A percentile compares a stretch with the other conserved stretches of the same genome.
These are phyloP conservation scores for Cantharellus anzutake DNA, from an alignment of 768 basidiomycete genomes.

Conservation along the genomic window DNA sequence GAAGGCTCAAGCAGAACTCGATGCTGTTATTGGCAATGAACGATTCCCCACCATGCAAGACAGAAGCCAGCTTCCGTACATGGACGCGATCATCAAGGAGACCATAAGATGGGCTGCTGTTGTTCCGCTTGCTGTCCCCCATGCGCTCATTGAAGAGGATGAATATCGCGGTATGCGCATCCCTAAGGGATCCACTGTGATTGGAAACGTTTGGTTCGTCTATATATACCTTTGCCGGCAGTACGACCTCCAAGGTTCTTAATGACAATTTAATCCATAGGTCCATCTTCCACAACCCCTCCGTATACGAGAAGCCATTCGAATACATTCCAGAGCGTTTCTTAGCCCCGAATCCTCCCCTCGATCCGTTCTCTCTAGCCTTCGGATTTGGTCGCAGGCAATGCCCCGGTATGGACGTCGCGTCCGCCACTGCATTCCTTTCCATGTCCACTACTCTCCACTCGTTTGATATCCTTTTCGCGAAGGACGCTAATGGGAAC, in stretches of 20 bases:
- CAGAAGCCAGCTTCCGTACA: conserved; percentile 17
- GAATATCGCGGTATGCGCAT: background rate
- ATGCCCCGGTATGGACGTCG: background rate
- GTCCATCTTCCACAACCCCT: background rate
- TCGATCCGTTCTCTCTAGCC: background rate
- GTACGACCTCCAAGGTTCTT: background rate
- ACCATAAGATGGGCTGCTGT: conserved; percentile 17
- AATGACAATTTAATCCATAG: background rate
- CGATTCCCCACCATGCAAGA: conserved; percentile 10
- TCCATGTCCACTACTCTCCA: background rate
- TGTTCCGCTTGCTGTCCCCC: conserved; percentile 24
- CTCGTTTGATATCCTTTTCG: background rate
- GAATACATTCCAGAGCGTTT: background rate
- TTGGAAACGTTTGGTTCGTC: background rate
- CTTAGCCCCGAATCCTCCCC: background rate
- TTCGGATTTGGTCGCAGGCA: background rate
- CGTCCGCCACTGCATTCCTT: background rate
- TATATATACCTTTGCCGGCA: background rate
- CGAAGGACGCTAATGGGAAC: background rate
- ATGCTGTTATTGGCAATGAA: conserved; percentile 10
- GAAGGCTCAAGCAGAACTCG: conserved; percentile 14
- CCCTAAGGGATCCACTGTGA: background rate
- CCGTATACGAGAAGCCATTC: background rate
- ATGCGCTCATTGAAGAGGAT: background rate
- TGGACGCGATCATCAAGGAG: conserved; percentile 18